Percentiles rank a stretch among this genome's conserved stretches.
Conservation (phyloP, 306 rosid species). For the Prinsepia uniflora region DNA sequence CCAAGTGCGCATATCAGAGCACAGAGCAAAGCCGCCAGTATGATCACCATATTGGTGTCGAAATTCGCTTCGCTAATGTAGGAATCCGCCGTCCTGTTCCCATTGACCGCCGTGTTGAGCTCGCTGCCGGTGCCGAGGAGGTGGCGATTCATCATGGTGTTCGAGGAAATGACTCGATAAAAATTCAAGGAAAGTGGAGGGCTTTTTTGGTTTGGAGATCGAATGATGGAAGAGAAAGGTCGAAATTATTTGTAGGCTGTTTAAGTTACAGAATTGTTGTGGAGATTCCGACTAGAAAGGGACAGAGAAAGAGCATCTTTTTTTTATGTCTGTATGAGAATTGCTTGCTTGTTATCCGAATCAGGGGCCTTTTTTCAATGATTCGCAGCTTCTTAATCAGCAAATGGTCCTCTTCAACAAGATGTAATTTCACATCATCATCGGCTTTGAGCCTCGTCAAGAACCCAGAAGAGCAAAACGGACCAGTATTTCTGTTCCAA, state of each 20-base stretch:
- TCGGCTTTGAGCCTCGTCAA: background rate
- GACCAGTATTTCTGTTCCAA: background rate
- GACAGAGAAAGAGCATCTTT: slow-evolving; percentile 39
- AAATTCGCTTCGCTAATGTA: slow-evolving; percentile 42
- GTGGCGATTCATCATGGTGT: slow-evolving; percentile 23
- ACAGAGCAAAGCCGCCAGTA: slow-evolving; percentile 65
- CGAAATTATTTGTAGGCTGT: background rate
- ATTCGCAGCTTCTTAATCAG: slow-evolving; percentile 38
- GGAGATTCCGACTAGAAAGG: slow-evolving; percentile 41
- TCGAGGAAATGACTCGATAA: background rate
- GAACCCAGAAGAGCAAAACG: background rate
- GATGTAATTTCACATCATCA: background rate
- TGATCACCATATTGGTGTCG: slow-evolving; percentile 80
- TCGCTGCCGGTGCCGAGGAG: slow-evolving; percentile 32
- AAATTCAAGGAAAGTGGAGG: background rate
- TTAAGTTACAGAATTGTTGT: slow-evolving; percentile 28
- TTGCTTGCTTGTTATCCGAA: slow-evolving; percentile 32
- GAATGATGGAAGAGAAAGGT: too few species aligned
- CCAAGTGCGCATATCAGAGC: slow-evolving; percentile 69
- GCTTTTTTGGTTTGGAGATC: background rate
- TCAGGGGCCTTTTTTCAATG: slow-evolving; percentile 34
- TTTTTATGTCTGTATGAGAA: slow-evolving; percentile 26
- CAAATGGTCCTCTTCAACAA: slow-evolving; percentile 35
- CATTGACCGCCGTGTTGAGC: slow-evolving; percentile 14
- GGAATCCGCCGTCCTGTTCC: slow-evolving; percentile 34